Conservation (phyloP, 2,329 filamentous ascomycete species). For the Xylaria polymorpha region DNA sequence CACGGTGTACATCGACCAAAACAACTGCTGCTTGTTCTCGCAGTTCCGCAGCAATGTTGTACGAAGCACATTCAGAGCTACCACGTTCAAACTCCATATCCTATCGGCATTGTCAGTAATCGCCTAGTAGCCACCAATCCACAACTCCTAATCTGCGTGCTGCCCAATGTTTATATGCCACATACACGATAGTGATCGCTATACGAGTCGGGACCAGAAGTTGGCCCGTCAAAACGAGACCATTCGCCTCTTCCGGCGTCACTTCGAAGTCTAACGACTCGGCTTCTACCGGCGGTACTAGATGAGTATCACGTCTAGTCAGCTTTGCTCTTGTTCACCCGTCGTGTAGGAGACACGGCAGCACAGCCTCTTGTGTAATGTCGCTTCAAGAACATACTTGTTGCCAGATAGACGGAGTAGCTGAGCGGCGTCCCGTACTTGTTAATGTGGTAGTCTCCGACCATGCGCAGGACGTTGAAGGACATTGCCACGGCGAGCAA, state of each 20-base stretch:
- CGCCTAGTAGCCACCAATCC: neutral
- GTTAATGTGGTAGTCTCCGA: slow-evolving; percentile 25
- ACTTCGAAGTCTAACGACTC: neutral
- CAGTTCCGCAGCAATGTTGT: slow-evolving; percentile 6
- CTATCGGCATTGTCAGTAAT: slow-evolving; percentile 19
- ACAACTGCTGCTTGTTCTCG: neutral
- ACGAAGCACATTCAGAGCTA: slow-evolving; percentile 27
- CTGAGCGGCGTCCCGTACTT: slow-evolving; percentile 29
- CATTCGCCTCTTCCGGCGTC: neutral
- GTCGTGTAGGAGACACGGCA: neutral
- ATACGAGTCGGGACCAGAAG: slow-evolving; percentile 29
- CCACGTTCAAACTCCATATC: slow-evolving; percentile 40
- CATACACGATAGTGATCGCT: slow-evolving; percentile 31
- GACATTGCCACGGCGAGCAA: slow-evolving; percentile 31
- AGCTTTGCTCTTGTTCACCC: neutral
- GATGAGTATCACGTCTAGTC: neutral
- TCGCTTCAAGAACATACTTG: slow-evolving; percentile 11
- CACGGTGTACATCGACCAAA: slow-evolving; percentile 22
- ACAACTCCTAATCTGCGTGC: neutral
- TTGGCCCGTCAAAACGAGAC: slow-evolving; percentile 30
- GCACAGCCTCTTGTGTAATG: neutral
- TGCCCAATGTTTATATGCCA: neutral
- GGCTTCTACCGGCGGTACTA: neutral
- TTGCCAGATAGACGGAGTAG: slow-evolving; percentile 3
- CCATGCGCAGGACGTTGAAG: slow-evolving; percentile 27